A percentile compares a stretch with the other conserved stretches of the same genome.
phyloP scores from a whole-genome alignment of 1,139 yeast genomes.

The Saccharomyces hybrid region DNA sequence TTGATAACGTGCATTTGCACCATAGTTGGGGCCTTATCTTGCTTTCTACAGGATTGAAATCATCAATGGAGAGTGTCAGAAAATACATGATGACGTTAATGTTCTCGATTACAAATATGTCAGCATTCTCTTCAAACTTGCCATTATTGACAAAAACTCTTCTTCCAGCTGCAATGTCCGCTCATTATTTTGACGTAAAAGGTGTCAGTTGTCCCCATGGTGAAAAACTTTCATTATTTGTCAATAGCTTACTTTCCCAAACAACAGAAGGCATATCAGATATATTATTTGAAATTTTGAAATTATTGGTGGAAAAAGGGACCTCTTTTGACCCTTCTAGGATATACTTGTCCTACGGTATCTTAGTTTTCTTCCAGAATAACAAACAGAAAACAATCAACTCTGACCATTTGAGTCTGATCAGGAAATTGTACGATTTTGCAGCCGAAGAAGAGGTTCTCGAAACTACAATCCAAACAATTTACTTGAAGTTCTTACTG shows the following conservation, averaged over 20 bases:
- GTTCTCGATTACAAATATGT: conserved; percentile 42
- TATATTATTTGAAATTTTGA: conserved; percentile 35
- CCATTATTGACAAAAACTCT: conserved; percentile 41
- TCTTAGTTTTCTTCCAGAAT: conserved; percentile 44
- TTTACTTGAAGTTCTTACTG: conserved; percentile 42
- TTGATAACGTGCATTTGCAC: conserved; percentile 47
- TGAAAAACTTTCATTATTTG: conserved; percentile 41
- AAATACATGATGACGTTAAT: conserved; percentile 54
- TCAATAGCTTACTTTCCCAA: conserved; percentile 39
- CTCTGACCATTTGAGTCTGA: conserved; percentile 25
- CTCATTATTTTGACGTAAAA: conserved; percentile 47
- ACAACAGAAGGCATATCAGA: conserved; percentile 28
- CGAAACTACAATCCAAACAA: conserved; percentile 44
- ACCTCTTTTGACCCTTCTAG: conserved; percentile 67
- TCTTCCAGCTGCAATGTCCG: conserved; percentile 59
- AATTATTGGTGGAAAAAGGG: conserved; percentile 41
- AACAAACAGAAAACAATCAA: conserved; percentile 32
- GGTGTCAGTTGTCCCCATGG: conserved; percentile 53
- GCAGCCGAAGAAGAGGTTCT: conserved; percentile 55
- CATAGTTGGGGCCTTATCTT: conserved; percentile 70
- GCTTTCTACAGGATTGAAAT: conserved; percentile 67
- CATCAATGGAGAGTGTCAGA: conserved; percentile 75
- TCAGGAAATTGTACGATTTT: conserved; percentile 45
- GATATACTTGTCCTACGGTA: conserved; percentile 53
- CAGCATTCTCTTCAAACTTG: conserved; percentile 45